A percentile compares a stretch with the other conserved stretches of the same genome.
Conservation (phyloP, 345 rosid genomes). For the Dovyalis caffra region DNA sequence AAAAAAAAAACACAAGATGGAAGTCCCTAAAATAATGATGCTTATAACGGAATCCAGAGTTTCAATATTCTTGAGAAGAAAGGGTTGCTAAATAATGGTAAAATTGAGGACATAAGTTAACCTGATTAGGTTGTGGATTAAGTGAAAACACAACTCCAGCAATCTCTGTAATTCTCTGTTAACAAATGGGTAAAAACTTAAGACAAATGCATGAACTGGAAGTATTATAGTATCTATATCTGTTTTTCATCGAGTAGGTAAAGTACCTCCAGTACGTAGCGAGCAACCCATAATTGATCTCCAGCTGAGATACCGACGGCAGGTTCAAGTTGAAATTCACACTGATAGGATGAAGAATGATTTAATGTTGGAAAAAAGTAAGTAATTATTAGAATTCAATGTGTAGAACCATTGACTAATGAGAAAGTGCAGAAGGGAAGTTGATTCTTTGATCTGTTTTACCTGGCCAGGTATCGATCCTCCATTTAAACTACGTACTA, state of each 20-base stretch:
- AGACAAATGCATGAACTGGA: not conserved
- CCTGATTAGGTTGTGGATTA: conserved; percentile 87
- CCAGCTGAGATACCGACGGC: conserved; percentile 78
- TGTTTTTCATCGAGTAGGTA: no score
- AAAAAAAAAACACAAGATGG: not conserved
- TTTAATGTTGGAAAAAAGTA: no score
- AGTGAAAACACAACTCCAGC: conserved; percentile 87
- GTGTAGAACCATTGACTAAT: no score
- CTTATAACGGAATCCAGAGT: not conserved
- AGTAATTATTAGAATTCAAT: no score
- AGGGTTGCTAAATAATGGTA: not conserved
- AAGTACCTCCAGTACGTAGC: conserved; percentile 86
- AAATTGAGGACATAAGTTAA: conserved; percentile 4
- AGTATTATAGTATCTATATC: not conserved
- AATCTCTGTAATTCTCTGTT: conserved; percentile 94
- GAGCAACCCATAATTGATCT: conserved; percentile 91
- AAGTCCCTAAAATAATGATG: not conserved
- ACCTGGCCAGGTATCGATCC: conserved; percentile 99
- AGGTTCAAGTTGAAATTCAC: conserved; percentile 98
- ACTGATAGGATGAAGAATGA: no score
- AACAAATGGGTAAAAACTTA: conserved; percentile 4
- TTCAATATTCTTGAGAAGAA: not conserved
- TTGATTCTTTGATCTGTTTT: no score
- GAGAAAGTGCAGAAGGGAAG: not conserved
- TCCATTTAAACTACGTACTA: conserved; percentile 85